A percentile compares a stretch with the other conserved stretches of the same genome.
Evolutionary conservation across 1,139 yeast genomes (phyloP).

Genomic region (Geotrichum klebahnii): DNA sequence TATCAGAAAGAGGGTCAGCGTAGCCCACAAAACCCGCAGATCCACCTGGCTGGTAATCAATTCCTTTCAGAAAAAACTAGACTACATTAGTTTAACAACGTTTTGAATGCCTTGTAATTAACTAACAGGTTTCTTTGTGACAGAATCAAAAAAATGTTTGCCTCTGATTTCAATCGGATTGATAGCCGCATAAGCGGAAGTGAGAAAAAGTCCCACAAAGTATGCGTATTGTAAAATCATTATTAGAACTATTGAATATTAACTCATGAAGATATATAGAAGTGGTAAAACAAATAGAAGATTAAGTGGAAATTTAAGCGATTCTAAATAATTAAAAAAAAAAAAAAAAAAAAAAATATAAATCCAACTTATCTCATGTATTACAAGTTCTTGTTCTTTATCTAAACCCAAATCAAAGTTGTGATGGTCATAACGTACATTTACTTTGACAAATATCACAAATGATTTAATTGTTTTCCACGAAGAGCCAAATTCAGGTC

Average conservation of each 20-base stretch:
- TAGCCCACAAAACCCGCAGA: conserved; percentile 55
- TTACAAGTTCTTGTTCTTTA: not conserved
- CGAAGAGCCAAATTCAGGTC: too few relatives aligned
- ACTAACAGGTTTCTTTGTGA: conserved; percentile 71
- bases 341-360: too few relatives aligned
- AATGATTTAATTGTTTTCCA: not conserved
- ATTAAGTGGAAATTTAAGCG: too few relatives aligned
- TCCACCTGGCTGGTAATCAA: conserved; percentile 89
- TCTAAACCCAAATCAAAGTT: not conserved
- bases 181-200: conserved; percentile 22
- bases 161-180: conserved; percentile 50
- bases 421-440: not conserved
- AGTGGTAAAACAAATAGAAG: too few relatives aligned
- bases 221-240: too few relatives aligned
- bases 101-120: not conserved
- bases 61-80: conserved; percentile 76
- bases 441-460: not conserved
- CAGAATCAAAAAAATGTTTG: conserved; percentile 67
- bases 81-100: conserved; percentile 21
- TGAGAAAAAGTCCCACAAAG: not conserved
- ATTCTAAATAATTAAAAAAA: too few relatives aligned
- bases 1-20: conserved; percentile 61
- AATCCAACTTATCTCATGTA: not conserved
- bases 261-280: too few relatives aligned
- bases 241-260: too few relatives aligned